phyloP scores from a whole-genome alignment of 768 basidiomycete genomes.

The Collybia sordida region DNA sequence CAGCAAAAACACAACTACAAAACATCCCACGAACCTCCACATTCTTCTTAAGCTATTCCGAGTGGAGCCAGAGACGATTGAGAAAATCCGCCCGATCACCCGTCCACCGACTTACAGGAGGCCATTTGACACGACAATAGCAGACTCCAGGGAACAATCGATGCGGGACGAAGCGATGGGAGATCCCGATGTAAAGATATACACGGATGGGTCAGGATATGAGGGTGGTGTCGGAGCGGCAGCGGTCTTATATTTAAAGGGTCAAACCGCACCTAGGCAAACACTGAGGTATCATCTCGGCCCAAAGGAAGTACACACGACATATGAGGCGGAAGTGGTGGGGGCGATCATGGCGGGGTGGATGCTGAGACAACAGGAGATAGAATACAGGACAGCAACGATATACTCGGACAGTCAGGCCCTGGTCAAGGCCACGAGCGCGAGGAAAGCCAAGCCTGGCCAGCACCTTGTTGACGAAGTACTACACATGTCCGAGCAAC shows the following conservation, averaged over 20 bases:
- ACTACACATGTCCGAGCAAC: too few species aligned
- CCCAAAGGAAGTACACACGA: slow-evolving; percentile 4
- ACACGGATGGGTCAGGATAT: slow-evolving; percentile 15
- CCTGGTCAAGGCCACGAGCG: slow-evolving; percentile 4
- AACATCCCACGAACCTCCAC: neutral
- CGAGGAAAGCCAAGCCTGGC: neutral
- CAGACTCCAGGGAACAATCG: slow-evolving; percentile 1
- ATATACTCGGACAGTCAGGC: slow-evolving; percentile 12
- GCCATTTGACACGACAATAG: slow-evolving; percentile 4
- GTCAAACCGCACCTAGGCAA: neutral
- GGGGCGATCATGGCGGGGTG: slow-evolving; percentile 10
- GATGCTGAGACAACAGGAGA: slow-evolving; percentile 4
- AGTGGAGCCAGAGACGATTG: slow-evolving; percentile 8
- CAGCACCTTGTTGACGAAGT: slow-evolving; percentile 4
- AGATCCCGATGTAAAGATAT: slow-evolving; percentile 6
- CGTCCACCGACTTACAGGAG: neutral
- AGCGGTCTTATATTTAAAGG: slow-evolving; percentile 9
- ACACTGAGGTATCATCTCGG: slow-evolving; percentile 13
- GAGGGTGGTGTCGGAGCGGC: slow-evolving; percentile 6
- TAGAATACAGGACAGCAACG: neutral
- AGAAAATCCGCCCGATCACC: slow-evolving; percentile 7
- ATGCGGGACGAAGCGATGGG: neutral
- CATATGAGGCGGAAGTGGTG: slow-evolving; percentile 16
- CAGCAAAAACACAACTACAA: neutral
- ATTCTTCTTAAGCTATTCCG: too few species aligned